Conservation (phyloP, 345 rosid genomes). For the Atalantia buxifolia region DNA sequence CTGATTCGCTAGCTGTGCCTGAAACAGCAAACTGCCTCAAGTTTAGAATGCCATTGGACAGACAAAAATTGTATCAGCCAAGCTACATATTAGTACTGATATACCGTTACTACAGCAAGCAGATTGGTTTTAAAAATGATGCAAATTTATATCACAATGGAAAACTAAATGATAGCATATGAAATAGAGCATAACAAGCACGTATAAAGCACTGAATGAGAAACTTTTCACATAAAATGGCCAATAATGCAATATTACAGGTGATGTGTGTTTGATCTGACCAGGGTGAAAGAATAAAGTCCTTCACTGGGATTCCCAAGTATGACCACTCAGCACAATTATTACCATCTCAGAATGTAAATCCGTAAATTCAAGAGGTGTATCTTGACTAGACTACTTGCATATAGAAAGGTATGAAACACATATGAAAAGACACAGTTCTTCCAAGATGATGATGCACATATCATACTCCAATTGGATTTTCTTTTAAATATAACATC, state of each 20-base stretch:
- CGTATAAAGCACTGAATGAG: neutral
- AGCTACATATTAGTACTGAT: too few relatives aligned
- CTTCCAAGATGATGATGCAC: neutral
- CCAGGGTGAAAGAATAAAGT: neutral
- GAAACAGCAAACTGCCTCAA: slow-evolving; percentile 18
- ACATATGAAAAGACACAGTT: neutral
- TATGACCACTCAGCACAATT: neutral
- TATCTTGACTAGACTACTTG: neutral
- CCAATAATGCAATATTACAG: neutral
- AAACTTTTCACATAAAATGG: neutral
- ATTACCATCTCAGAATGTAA: neutral
- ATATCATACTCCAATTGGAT: neutral
- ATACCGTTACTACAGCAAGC: neutral
- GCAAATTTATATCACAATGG: neutral
- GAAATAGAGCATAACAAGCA: neutral
- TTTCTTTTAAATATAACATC: neutral
- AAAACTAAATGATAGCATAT: neutral
- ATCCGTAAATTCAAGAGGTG: neutral
- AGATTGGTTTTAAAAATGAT: neutral
- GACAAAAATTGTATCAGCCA: neutral
- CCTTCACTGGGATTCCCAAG: neutral
- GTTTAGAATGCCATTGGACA: neutral
- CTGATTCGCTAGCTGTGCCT: slow-evolving; percentile 62
- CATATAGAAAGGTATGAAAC: neutral
- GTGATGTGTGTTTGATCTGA: neutral